phyloP scores from a whole-genome alignment of 768 basidiomycete genomes.

The Dentipellis sp. region DNA sequence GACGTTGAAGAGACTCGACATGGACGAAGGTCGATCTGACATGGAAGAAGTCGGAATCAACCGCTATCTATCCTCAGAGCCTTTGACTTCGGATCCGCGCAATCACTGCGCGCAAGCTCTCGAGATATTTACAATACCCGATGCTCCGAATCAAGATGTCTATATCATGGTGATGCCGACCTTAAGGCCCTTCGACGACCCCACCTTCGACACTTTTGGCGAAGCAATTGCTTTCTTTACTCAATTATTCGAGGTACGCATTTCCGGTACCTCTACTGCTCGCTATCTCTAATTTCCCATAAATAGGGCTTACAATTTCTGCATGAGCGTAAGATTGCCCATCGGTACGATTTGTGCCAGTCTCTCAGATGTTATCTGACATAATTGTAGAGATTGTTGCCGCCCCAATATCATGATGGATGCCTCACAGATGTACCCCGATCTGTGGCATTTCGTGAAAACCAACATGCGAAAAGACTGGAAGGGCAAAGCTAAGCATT shows the following conservation, averaged over 20 bases:
- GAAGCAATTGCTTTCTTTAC: conserved; percentile 22
- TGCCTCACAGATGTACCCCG: conserved; percentile 5
- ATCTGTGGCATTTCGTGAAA: conserved; percentile 3
- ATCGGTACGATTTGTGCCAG: conserved; percentile 9
- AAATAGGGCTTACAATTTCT: conserved; percentile 7
- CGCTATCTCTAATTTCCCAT: neutral
- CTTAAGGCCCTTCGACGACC: conserved; percentile 13
- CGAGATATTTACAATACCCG: conserved; percentile 9
- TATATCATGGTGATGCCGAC: conserved; percentile 23
- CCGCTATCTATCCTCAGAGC: neutral
- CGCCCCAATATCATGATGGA: conserved; percentile 9
- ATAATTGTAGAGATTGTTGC: conserved; percentile 4
- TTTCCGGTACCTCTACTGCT: neutral
- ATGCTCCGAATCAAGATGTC: conserved; percentile 4
- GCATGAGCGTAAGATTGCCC: conserved; percentile 8
- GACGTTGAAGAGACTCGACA: conserved; percentile 12
- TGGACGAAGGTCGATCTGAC: neutral
- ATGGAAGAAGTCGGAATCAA: conserved; percentile 5
- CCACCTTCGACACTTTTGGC: conserved; percentile 21
- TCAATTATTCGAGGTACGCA: conserved; percentile 25
- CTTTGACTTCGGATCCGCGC: conserved; percentile 1
- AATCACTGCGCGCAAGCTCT: conserved; percentile 5
- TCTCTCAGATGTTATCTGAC: neutral
- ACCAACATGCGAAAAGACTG: conserved; percentile 1
- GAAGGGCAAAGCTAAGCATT: neutral